Base-by-base conservation (phyloP, 192 early-diverging fungal species). In the Coemansia sp. region DNA sequence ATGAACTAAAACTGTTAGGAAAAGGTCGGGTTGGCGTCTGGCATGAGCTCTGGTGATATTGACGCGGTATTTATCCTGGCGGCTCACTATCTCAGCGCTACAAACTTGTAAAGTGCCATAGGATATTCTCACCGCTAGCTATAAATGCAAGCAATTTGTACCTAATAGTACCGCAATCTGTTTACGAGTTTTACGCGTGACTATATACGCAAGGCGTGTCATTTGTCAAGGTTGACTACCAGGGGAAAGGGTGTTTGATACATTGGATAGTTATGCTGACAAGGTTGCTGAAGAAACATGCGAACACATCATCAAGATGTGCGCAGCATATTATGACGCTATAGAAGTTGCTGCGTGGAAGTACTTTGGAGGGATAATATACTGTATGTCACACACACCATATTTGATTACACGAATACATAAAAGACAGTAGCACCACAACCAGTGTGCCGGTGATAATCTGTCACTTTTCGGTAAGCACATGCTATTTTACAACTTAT, bases 1-100 rank as follows among this genome's bases (percentile, higher is more conserved):
- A 36, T 3, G 42, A 54, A 39, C 54, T 84, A 1, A 51, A 60
- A 20, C 19, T 29, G 14, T 65, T 84, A 29, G 72, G 68, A 6
- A 42, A 85, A 24, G 7, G 55, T 50, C 62, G 70, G 10, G 79
- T 87, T 36, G 86, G 86, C 31, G 78, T 85, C 21, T 87, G 85
- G 86, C 84, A 86, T 59, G 66, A 84, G 19, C 64, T 87, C 4
- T 86, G 85, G 86, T 84, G 86, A 9, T 87, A 86, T 53, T 87
- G 86, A 85, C 67, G 80, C 62, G 86, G 86, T 1, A 67, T 87
- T 24, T 69, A 86, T 30, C 69, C 63, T 17, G n/a, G 30, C 0
- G 74, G 77, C 3, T 65, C 60, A 22, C 50, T 71, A 30, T 57
- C 66, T n/a, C 21, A 61, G 22, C 55, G 42, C 8, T 78, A 77